Evolutionary conservation across 139 green algal genomes (phyloP), one percentile per base, ranked within the genome.

Genomic region (Picochlorum sp.): DNA sequence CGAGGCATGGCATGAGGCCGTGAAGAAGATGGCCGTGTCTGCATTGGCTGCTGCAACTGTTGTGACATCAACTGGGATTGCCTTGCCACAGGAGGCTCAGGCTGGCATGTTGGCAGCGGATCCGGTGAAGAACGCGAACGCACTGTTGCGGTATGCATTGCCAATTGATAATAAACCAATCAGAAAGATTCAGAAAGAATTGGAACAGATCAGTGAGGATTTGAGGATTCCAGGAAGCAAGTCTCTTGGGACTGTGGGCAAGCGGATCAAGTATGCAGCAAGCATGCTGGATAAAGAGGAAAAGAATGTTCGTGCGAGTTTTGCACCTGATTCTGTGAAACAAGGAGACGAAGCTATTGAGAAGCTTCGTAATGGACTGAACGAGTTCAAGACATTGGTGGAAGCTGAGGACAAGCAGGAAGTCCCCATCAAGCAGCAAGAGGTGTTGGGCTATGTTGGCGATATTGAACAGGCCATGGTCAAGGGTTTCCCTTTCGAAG

Each of bases 401-500:
- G 83, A 91, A n/a, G 63, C 59, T 16, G 75, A 87, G 67, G 82
- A 96, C 82, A 96, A 96, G 83, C 80, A 92, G 65, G 75, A 49
- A 38, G 75, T 94, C 44, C 84, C 86, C 2, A 49, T 84, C 23
- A 80, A 84, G 63, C 88, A 97, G 81, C 84, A 92, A 64, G 80
- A 95, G 75, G 75, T 79, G 15, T 81, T 98, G 54, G 66, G 70
- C 20, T 86, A 86, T 61, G 87, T 98, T 15, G 79, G 84, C 14
- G 24, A 66, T 3, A 80, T 95, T n/a, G 88, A 98, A 78, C 85
- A 96, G 78, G 78, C 84, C 34, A 97, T 98, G 91, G 87, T 98
- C 18, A 81, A 86, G 65, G 85, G 78, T 10, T 96, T 97, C 77
- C 89, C 90, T 58, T 98, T 93, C 57, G 49, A 86, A 58, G 85